A percentile compares a stretch with the other conserved stretches of the same genome.
These are phyloP conservation scores for Agaricales sp. DNA, from an alignment of 1,284 basidiomycete genomes.

Conservation along the genomic window DNA sequence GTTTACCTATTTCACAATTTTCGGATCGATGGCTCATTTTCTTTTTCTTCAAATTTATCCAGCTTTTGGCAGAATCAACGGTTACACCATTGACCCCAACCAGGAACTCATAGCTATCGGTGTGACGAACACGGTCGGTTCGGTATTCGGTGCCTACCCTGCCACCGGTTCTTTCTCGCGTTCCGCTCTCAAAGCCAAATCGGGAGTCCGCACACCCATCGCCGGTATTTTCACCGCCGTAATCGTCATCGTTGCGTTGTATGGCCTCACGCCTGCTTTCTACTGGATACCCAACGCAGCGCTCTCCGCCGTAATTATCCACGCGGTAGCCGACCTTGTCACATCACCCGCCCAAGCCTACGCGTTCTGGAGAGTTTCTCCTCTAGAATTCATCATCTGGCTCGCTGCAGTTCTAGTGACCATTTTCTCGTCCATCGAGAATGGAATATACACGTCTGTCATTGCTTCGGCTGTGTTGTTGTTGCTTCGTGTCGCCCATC, in stretches of 20 bases:
- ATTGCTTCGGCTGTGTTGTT: constrained; percentile 75
- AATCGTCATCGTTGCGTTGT: constrained; percentile 88
- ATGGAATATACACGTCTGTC: constrained; percentile 92
- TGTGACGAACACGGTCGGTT: constrained; percentile 85
- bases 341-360: constrained; percentile 84
- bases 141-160: constrained; percentile 86
- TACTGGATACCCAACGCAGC: constrained; percentile 76
- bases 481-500: constrained; percentile 84
- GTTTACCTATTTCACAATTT: constrained; percentile 15
- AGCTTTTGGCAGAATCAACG: constrained; percentile 94
- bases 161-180: constrained; percentile 98
- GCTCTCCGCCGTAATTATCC: constrained; percentile 91
- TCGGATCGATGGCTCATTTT: too few relatives aligned
- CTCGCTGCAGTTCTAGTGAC: constrained; percentile 82
- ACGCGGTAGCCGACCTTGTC: constrained; percentile 89
- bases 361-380: constrained; percentile 89
- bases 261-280: constrained; percentile 87
- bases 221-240: constrained; percentile 85
- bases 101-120: constrained; percentile 98
- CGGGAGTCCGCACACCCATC: constrained; percentile 89
- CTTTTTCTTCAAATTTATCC: too few relatives aligned
- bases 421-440: constrained; percentile 83
- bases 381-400: constrained; percentile 92
- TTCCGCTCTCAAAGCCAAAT: constrained; percentile 92
- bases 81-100: constrained; percentile 96